Evolutionary conservation across 805 yeast genomes (phyloP), one percentile per base, ranked within the genome.

Genomic region (Ogataea degrootiae): DNA sequence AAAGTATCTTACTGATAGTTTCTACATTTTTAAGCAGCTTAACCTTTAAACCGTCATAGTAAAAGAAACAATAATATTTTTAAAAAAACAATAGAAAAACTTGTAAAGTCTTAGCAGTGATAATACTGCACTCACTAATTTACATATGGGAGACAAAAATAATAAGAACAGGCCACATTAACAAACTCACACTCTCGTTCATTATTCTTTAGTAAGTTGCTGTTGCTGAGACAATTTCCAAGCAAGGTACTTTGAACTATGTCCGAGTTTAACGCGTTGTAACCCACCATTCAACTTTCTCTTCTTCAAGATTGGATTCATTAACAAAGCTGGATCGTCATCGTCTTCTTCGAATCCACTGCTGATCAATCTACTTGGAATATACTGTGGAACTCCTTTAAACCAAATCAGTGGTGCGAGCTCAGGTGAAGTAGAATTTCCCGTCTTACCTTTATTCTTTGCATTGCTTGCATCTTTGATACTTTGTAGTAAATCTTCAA

Each of bases 221-320:
- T 8, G 31, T 9, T 26, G 31, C 31, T 51, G 41, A 44, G 41
- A 22, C n/a, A 60, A 42, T 60, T 76, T 79, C 76, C 76, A 82
- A 1, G 88, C 87, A 60, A 89, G 63, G 60, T 86, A 90, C 58
- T 75, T 73, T 2, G 89, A 87, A 44, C 86, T 78, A 58, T 88
- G 95, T 6, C 95, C 89, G 35, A 83, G 61, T 35, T 76, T 75
- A 26, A 64, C 53, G 4, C 59, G 49, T 52, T 73, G 48, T 46
- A 71, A 39, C n/a, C 60, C 60, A 26, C 37, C 43, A 11, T 36
- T 43, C 16, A 49, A 37, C 44, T 54, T 57, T 44, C 41, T 29
- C 35, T 47, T 55, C 43, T 59, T 60, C 11, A 49, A 14, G n/a
- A 55, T 39, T 12, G 64, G 63, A 23, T 56, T 45, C 42, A 48